These are phyloP conservation scores for Vinca major DNA, from an alignment of 305 asterid genomes.

Conservation along the genomic window DNA sequence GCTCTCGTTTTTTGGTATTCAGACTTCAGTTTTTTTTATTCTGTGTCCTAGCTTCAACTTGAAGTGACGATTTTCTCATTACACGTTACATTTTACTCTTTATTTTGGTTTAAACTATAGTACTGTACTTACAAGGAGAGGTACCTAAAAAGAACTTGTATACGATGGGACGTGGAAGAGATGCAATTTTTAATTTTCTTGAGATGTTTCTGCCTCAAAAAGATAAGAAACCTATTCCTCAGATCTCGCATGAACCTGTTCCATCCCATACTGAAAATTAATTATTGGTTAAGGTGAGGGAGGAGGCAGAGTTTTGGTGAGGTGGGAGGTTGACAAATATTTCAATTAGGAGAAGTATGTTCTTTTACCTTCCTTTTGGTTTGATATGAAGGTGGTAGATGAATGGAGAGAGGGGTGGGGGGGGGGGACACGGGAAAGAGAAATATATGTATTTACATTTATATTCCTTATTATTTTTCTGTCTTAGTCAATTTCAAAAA, in stretches of 20 bases:
- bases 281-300: neutral
- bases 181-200: neutral
- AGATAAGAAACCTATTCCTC: neutral
- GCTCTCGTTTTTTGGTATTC: neutral
- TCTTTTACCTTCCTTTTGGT: neutral
- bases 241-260: neutral
- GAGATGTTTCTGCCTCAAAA: slow-evolving; percentile 1
- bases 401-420: neutral
- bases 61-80: neutral
- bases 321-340: neutral
- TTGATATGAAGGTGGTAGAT: neutral
- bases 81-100: neutral
- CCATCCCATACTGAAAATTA: neutral
- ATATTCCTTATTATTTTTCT: no score
- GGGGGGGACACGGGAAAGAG: neutral
- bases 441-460: neutral
- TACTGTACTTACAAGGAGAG: neutral
- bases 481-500: no score
- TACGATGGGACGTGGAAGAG: neutral
- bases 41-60: neutral
- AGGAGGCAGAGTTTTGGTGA: no score
- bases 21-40: neutral
- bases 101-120: neutral
- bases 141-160: neutral
- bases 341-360: no score